Evolutionary conservation across 768 basidiomycete species (phyloP).

Genomic region (Boletus bicolor): DNA sequence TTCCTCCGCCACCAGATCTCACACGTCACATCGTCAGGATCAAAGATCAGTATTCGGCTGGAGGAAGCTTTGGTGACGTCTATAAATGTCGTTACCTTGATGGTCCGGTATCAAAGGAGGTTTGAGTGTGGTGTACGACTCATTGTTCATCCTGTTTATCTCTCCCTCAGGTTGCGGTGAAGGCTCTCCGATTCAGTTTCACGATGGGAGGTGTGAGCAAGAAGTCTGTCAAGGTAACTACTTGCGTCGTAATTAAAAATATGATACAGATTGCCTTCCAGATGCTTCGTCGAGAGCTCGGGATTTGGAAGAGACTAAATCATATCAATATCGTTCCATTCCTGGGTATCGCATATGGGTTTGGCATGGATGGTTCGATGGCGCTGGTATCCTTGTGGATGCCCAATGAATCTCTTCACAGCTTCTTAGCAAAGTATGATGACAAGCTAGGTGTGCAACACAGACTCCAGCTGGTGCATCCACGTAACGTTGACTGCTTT

Average conservation of each 20-base stretch:
- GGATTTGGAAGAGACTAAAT: conserved; percentile 27
- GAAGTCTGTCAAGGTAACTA: background rate
- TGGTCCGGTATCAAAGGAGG: background rate
- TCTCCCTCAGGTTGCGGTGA: conserved; percentile 22
- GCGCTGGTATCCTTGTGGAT: conserved; percentile 34
- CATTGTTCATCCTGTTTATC: background rate
- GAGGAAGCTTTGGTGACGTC: conserved; percentile 4
- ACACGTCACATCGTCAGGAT: background rate
- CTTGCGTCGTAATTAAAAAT: background rate
- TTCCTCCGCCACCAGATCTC: conserved; percentile 4
- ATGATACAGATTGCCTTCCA: background rate
- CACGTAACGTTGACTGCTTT: conserved; percentile 5
- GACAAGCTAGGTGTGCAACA: background rate
- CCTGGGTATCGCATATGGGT: conserved; percentile 12
- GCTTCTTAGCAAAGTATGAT: conserved; percentile 11
- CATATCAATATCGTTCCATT: conserved; percentile 28
- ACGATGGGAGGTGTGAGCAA: background rate
- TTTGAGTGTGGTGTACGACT: background rate
- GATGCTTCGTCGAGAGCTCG: conserved; percentile 29
- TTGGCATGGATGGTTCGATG: conserved; percentile 19
- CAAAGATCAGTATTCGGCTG: background rate
- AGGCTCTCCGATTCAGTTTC: conserved; percentile 14
- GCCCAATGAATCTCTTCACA: conserved; percentile 23
- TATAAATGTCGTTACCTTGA: background rate
- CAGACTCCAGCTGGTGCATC: conserved; percentile 16